These are phyloP conservation scores for Globisporangium alternatum DNA, from an alignment of 352 stramenopile species.

Conservation along the genomic window DNA sequence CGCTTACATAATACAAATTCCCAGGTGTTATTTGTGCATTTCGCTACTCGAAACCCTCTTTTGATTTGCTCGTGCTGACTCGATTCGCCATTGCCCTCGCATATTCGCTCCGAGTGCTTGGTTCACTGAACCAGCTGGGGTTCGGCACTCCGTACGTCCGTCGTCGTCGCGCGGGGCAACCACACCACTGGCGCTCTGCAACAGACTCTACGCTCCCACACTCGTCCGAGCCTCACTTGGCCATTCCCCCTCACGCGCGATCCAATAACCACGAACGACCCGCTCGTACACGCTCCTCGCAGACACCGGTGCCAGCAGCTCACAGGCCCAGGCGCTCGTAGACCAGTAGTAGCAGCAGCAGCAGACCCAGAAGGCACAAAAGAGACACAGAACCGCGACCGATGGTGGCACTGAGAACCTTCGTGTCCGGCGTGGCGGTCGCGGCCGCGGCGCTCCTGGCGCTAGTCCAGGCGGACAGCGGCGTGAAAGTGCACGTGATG, in stretches of 20 bases:
- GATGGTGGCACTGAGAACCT: slow-evolving; percentile 6
- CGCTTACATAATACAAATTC: not conserved
- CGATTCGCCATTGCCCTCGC: not conserved
- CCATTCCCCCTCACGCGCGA: not conserved
- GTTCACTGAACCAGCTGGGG: slow-evolving; percentile 6
- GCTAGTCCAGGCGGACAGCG: slow-evolving; percentile 23
- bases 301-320: not conserved
- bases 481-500: slow-evolving; percentile 59
- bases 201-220: not conserved
- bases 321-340: not conserved
- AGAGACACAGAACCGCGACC: not conserved
- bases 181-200: not conserved
- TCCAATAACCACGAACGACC: not conserved
- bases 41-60: slow-evolving; percentile 7
- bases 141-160: not conserved
- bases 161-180: not conserved
- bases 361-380: not conserved
- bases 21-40: not conserved
- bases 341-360: not conserved
- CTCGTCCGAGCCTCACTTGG: not conserved
- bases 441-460: slow-evolving; percentile 10
- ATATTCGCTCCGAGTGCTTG: slow-evolving; percentile 3
- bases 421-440: slow-evolving; percentile 4
- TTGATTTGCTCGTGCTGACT: not conserved
- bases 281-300: not conserved